A percentile compares a stretch with the other conserved stretches of the same genome.
Evolutionary conservation across 768 basidiomycete genomes (phyloP).

Genomic region (Trametes elegans): DNA sequence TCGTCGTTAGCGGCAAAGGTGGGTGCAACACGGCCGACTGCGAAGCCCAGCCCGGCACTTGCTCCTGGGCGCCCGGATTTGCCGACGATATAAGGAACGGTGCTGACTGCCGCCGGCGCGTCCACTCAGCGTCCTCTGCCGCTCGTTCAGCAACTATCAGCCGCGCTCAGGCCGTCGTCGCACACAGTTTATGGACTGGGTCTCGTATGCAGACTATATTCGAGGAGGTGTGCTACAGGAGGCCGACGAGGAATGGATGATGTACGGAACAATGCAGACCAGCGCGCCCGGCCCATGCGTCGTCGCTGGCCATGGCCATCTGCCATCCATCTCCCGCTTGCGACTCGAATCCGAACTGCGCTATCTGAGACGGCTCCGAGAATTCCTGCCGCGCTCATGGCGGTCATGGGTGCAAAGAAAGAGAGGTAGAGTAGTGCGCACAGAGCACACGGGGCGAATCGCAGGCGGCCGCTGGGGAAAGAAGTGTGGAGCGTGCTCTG

Average conservation of each 20-base stretch:
- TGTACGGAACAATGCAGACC: slow-evolving; percentile 4
- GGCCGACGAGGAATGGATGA: slow-evolving; percentile 4
- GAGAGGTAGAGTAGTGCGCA: neutral
- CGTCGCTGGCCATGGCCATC: neutral
- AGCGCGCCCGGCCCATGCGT: neutral
- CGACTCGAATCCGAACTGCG: slow-evolving; percentile 7
- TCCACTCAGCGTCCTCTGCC: neutral
- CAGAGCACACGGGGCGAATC: neutral
- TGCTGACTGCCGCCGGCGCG: neutral
- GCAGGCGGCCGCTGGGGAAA: neutral
- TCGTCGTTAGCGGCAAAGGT: slow-evolving; percentile 21
- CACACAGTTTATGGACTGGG: neutral
- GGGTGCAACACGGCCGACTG: slow-evolving; percentile 10
- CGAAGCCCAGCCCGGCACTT: slow-evolving; percentile 17
- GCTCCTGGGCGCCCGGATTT: slow-evolving; percentile 20
- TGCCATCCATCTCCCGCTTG: neutral
- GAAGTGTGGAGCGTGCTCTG: slow-evolving; percentile 1
- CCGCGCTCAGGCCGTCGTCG: neutral
- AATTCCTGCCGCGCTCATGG: neutral
- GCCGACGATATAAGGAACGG: slow-evolving; percentile 17
- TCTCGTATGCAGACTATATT: slow-evolving; percentile 4
- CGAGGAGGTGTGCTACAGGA: slow-evolving; percentile 7
- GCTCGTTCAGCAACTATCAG: neutral
- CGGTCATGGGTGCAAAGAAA: no score
- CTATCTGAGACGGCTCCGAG: slow-evolving; percentile 9